A percentile compares a stretch with the other conserved stretches of the same genome.
These are phyloP conservation scores for Artemisia argyi DNA, from an alignment of 129 eudicot genomes.

Conservation along the genomic window DNA sequence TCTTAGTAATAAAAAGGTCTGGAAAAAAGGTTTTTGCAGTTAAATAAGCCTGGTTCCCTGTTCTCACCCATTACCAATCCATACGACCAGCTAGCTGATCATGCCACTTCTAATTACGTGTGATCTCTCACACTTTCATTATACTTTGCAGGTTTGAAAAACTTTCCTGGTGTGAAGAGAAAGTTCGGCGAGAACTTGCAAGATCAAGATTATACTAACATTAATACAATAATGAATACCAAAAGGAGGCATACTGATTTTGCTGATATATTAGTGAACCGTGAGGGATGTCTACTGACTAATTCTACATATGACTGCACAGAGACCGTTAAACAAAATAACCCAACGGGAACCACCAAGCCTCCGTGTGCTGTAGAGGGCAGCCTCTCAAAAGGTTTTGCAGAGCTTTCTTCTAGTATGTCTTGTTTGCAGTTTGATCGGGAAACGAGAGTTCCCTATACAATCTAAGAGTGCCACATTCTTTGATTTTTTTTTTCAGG, in stretches of 20 bases:
- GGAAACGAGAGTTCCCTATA: constrained; percentile 52
- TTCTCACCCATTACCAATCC: too few relatives aligned
- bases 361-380: constrained; percentile 77
- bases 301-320: constrained; percentile 27
- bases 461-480: constrained; percentile 18
- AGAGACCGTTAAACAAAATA: constrained; percentile 32
- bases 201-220: constrained; percentile 27
- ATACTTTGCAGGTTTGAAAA: constrained; percentile 58
- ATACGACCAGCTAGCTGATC: too few relatives aligned
- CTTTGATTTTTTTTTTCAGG: not conserved
- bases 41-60: too few relatives aligned
- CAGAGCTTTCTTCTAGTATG: constrained; percentile 62
- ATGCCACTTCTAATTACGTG: too few relatives aligned
- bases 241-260: constrained; percentile 45
- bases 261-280: constrained; percentile 14
- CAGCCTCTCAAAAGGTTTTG: constrained; percentile 83
- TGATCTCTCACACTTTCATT: not conserved
- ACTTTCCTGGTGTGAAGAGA: constrained; percentile 81
- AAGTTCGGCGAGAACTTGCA: constrained; percentile 42
- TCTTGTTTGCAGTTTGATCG: constrained; percentile 56
- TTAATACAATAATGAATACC: constrained; percentile 9
- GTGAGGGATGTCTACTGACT: constrained; percentile 13
- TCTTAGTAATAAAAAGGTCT: too few relatives aligned
- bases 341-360: constrained; percentile 25
- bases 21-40: too few relatives aligned